A percentile compares a stretch with the other conserved stretches of the same genome.
These are phyloP conservation scores for Pleomassaria siparia DNA, from an alignment of 2,329 filamentous ascomycete species.

Conservation along the genomic window DNA sequence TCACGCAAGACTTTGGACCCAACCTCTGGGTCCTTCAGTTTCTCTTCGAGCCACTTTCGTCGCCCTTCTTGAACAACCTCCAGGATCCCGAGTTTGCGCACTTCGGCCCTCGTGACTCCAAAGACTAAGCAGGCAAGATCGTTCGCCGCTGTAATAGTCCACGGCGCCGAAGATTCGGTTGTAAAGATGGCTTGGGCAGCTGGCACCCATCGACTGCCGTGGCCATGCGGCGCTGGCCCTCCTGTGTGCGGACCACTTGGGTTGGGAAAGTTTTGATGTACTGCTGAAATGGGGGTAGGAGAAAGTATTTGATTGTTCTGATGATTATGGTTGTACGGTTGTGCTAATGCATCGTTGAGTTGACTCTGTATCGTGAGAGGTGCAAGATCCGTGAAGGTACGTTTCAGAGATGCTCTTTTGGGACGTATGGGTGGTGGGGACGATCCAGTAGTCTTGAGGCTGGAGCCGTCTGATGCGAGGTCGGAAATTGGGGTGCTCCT, in stretches of 20 bases:
- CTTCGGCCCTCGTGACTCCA: slow-evolving; percentile 95
- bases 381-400: slow-evolving; percentile 83
- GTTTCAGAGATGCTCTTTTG: slow-evolving; percentile 68
- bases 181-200: slow-evolving; percentile 96
- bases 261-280: slow-evolving; percentile 34
- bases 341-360: slow-evolving; percentile 80
- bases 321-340: slow-evolving; percentile 70
- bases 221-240: slow-evolving; percentile 66
- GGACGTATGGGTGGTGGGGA: slow-evolving; percentile 26
- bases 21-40: slow-evolving; percentile 66
- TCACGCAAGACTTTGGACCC: slow-evolving; percentile 44
- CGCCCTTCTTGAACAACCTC: slow-evolving; percentile 92
- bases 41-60: slow-evolving; percentile 84
- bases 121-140: slow-evolving; percentile 97
- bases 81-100: slow-evolving; percentile 90
- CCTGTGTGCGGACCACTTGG: slow-evolving; percentile 36
- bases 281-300: slow-evolving; percentile 48
- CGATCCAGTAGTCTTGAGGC: slow-evolving; percentile 19
- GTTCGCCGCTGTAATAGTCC: slow-evolving; percentile 95
- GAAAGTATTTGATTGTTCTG: slow-evolving; percentile 48
- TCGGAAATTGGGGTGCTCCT: slow-evolving; percentile 24
- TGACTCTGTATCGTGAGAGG: slow-evolving; percentile 76
- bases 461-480: slow-evolving; percentile 19
- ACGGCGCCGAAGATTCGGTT: slow-evolving; percentile 85
- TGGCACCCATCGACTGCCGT: slow-evolving; percentile 86